These are phyloP conservation scores for Intubia oerlemansii DNA, from an alignment of 2,329 filamentous ascomycete genomes.

Conservation along the genomic window DNA sequence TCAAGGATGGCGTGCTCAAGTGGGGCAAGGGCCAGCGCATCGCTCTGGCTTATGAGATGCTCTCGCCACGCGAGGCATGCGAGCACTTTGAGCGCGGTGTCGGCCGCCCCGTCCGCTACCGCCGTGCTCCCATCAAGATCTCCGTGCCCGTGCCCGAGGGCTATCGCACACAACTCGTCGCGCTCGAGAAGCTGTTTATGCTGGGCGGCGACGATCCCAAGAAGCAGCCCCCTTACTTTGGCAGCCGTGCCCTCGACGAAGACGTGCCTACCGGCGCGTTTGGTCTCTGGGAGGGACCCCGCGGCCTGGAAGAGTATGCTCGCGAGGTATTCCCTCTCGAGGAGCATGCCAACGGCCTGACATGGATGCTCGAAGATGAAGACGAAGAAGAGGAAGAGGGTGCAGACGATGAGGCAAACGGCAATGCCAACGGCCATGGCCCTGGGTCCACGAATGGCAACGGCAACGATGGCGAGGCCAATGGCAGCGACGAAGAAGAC, in stretches of 20 bases:
- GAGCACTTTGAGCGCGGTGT: conserved; percentile 60
- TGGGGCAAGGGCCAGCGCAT: conserved; percentile 60
- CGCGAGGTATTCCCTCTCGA: conserved; percentile 85
- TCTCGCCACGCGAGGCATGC: conserved; percentile 69
- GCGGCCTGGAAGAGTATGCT: conserved; percentile 85
- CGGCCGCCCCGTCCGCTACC: conserved; percentile 56
- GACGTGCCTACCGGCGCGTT: conserved; percentile 56
- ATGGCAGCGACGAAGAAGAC: conserved; percentile 20
- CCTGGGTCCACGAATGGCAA: background rate
- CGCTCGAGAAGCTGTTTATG: conserved; percentile 36
- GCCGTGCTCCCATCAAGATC: conserved; percentile 59
- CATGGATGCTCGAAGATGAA: conserved; percentile 57
- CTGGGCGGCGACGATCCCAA: conserved; percentile 26
- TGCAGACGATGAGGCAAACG: conserved; percentile 12
- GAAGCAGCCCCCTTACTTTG: conserved; percentile 43
- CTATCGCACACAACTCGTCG: conserved; percentile 73
- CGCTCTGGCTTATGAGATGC: conserved; percentile 73
- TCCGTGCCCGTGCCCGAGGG: conserved; percentile 71
- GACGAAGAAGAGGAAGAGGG: conserved; percentile 17
- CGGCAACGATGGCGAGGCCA: background rate
- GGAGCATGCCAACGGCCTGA: conserved; percentile 80
- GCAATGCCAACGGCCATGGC: conserved; percentile 13
- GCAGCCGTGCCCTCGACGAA: conserved; percentile 30
- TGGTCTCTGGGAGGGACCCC: conserved; percentile 75
- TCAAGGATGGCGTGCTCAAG: conserved; percentile 75